Conservation (phyloP, 2,329 filamentous ascomycete species). For the Neofusicoccum umdonicola region DNA sequence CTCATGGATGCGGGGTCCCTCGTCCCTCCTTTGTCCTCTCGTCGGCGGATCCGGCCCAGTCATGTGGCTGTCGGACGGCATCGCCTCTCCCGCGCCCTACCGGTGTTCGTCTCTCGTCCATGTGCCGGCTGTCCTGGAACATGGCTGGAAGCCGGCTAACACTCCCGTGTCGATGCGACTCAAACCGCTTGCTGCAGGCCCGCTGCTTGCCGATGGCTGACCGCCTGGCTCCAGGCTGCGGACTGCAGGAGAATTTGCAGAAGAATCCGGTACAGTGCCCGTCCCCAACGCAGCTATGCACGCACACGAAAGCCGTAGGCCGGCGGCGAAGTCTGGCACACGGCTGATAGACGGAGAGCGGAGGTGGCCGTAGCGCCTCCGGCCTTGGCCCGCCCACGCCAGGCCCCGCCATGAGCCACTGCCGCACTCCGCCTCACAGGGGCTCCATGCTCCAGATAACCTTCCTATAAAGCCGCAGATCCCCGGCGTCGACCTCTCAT, state of each 20-base stretch:
- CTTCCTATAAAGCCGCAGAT: neutral
- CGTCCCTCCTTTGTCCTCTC: neutral
- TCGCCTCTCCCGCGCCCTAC: neutral
- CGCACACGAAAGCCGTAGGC: neutral
- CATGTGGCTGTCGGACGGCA: neutral
- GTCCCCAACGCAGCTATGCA: no score
- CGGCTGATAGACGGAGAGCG: conserved; percentile 10
- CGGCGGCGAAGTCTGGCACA: neutral
- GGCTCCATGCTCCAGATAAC: neutral
- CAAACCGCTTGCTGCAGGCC: no score
- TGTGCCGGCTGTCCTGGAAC: neutral
- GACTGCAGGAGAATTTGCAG: no score
- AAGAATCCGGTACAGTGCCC: no score
- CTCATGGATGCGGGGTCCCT: neutral
- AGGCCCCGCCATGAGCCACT: neutral
- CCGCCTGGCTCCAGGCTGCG: no score
- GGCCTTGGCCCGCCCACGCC: neutral
- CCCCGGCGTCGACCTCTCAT: neutral
- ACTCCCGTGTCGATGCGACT: neutral
- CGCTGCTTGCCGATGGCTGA: no score
- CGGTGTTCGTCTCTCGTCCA: neutral
- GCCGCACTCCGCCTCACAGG: neutral
- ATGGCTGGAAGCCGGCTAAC: no score
- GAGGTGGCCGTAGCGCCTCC: conserved; percentile 7
- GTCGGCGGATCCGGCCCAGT: neutral